Percentiles rank a stretch among this genome's conserved stretches.
Evolutionary conservation across 257 asterid genomes (phyloP).

Genomic region (Nicotiana attenuata): DNA sequence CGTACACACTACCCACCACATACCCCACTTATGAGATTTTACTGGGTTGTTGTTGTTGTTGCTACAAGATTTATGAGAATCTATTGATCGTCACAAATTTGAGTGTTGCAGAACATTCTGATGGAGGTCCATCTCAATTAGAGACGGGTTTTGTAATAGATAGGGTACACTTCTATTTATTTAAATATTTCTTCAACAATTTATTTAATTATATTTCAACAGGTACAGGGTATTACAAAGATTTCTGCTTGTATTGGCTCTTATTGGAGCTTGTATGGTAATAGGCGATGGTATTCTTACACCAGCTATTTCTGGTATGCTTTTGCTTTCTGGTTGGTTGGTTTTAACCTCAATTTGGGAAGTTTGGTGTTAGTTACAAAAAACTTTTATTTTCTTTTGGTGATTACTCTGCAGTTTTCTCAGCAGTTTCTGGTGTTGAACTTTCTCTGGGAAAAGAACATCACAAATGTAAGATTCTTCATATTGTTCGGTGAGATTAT

Average conservation of each 20-base stretch:
- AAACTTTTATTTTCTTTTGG: not conserved
- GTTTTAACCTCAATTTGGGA: not conserved
- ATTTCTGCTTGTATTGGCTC: conserved; percentile 60
- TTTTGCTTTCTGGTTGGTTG: not conserved
- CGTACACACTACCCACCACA: too few species aligned
- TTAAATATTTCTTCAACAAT: too few species aligned
- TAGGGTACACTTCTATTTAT: too few species aligned
- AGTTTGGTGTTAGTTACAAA: not conserved
- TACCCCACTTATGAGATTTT: too few species aligned
- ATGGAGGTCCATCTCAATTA: too few species aligned
- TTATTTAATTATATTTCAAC: too few species aligned
- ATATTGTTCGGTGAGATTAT: not conserved
- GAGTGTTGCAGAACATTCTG: too few species aligned
- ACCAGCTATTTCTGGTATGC: conserved; percentile 73
- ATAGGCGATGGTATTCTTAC: conserved; percentile 86
- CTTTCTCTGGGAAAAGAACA: conserved; percentile 71
- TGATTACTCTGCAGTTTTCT: conserved; percentile 53
- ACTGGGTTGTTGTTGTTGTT: too few species aligned
- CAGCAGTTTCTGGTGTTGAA: conserved; percentile 83
- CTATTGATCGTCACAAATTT: too few species aligned
- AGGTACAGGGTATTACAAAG: conserved; percentile 52
- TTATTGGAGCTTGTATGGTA: conserved; percentile 92
- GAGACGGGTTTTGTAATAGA: too few species aligned
- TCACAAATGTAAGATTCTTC: conserved; percentile 58
- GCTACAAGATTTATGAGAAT: too few species aligned